These are phyloP conservation scores for Ormosia semicastrata DNA, from an alignment of 306 rosid genomes.

Conservation along the genomic window DNA sequence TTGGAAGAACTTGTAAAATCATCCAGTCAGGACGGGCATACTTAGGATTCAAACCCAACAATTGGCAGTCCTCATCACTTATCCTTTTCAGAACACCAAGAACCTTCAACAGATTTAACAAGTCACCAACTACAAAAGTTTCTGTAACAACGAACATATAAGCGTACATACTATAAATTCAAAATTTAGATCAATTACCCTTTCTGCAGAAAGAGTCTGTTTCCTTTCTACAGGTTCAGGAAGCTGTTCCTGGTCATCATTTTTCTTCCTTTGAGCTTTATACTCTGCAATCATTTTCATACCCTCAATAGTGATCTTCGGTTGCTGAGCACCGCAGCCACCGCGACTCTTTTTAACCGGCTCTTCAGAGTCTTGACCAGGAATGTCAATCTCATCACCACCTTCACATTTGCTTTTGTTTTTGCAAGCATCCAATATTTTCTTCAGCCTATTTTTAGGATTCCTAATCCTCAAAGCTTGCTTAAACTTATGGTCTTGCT, in stretches of 20 bases:
- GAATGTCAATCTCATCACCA: constrained; percentile 88
- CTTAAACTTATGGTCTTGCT: constrained; percentile 92
- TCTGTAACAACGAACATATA: not conserved
- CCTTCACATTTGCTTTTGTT: constrained; percentile 94
- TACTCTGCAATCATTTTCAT: constrained; percentile 92
- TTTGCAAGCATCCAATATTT: constrained; percentile 90
- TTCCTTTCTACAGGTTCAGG: constrained; percentile 99
- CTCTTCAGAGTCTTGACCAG: constrained; percentile 67
- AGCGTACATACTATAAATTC: constrained; percentile 14
- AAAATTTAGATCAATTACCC: constrained; percentile 50
- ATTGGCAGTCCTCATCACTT: constrained; percentile 88
- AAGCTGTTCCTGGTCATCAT: constrained; percentile 92
- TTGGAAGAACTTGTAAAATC: constrained; percentile 98
- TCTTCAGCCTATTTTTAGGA: constrained; percentile 78
- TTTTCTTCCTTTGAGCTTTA: constrained; percentile 90
- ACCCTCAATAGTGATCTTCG: constrained; percentile 86
- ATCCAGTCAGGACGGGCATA: constrained; percentile 99
- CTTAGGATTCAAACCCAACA: constrained; percentile 88
- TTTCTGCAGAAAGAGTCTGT: constrained; percentile 89
- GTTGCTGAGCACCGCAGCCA: constrained; percentile 99
- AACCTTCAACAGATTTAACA: constrained; percentile 56
- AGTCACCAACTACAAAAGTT: constrained; percentile 15
- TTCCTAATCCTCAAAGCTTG: constrained; percentile 81
- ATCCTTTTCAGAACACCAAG: constrained; percentile 87
- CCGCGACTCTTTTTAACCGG: constrained; percentile 85